Evolutionary conservation across 2,329 filamentous ascomycete genomes (phyloP).

Genomic region (Arthrobotrys iridis): DNA sequence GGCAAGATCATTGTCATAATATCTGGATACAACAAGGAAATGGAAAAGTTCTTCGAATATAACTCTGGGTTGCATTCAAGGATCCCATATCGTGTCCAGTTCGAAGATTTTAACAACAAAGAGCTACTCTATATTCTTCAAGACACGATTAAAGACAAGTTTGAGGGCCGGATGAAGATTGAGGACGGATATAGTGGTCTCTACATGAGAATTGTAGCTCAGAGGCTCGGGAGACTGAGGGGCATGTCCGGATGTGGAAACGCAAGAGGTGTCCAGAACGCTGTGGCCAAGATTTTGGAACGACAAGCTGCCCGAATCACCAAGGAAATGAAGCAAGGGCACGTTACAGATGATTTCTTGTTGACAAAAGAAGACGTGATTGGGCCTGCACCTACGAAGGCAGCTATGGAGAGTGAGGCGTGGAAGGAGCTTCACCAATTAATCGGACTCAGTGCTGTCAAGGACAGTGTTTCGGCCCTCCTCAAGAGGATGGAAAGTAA

Average conservation of each 20-base stretch:
- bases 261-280: constrained; percentile 74
- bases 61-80: constrained; percentile 77
- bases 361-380: constrained; percentile 76
- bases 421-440: constrained; percentile 70
- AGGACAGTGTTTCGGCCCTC: constrained; percentile 69
- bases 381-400: constrained; percentile 71
- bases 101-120: constrained; percentile 74
- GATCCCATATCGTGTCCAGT: constrained; percentile 73
- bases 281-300: constrained; percentile 66
- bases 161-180: constrained; percentile 67
- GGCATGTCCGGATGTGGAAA: constrained; percentile 77
- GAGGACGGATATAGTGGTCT: constrained; percentile 71
- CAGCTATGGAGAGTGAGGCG: constrained; percentile 66
- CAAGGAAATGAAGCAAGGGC: constrained; percentile 63
- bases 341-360: constrained; percentile 67
- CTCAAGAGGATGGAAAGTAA: constrained; percentile 72
- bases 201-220: constrained; percentile 71
- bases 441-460: constrained; percentile 71
- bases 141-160: constrained; percentile 68
- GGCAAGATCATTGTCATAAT: constrained; percentile 77
- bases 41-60: constrained; percentile 79
- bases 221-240: constrained; percentile 71
- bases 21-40: constrained; percentile 77
- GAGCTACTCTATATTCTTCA: constrained; percentile 73
- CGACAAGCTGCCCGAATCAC: constrained; percentile 70